Percentiles rank a stretch among this genome's conserved stretches.
Evolutionary conservation across 2,329 filamentous ascomycete species (phyloP).

Genomic region (Ceratocystis cacaofunesta): DNA sequence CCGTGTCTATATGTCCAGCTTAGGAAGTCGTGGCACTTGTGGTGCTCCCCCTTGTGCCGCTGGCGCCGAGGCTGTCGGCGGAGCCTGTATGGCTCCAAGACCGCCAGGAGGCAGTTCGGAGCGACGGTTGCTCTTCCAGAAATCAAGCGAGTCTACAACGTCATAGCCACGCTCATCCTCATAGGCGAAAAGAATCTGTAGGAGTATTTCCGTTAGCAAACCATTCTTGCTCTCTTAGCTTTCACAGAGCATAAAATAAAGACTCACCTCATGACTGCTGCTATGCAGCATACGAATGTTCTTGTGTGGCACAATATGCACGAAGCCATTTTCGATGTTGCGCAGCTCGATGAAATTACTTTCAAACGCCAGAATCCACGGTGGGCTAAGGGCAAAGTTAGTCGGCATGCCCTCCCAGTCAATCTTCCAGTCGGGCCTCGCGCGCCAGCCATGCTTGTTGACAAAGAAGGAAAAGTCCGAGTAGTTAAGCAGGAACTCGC

Average conservation of each 20-base stretch:
- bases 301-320: constrained; percentile 91
- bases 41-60: not conserved
- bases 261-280: constrained; percentile 74
- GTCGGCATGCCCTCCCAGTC: constrained; percentile 92
- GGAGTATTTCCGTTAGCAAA: not conserved
- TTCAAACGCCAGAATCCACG: constrained; percentile 95
- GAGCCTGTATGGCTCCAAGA: constrained; percentile 4
- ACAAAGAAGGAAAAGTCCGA: constrained; percentile 99
- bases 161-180: constrained; percentile 92
- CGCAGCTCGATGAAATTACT: constrained; percentile 94
- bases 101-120: constrained; percentile 26
- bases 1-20: constrained; percentile 10
- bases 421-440: constrained; percentile 89
- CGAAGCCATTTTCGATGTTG: constrained; percentile 84
- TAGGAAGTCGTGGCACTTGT: constrained; percentile 12
- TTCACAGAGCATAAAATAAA: not conserved
- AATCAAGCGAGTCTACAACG: constrained; percentile 86
- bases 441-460: constrained; percentile 94
- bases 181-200: constrained; percentile 88
- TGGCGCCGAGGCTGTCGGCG: not conserved
- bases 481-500: constrained; percentile 95
- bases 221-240: not conserved
- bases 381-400: constrained; percentile 85
- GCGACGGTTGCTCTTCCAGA: constrained; percentile 61
- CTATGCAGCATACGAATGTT: constrained; percentile 97